Conservation (phyloP, 208 protist genomes). For the Trypanosoma vivax region DNA sequence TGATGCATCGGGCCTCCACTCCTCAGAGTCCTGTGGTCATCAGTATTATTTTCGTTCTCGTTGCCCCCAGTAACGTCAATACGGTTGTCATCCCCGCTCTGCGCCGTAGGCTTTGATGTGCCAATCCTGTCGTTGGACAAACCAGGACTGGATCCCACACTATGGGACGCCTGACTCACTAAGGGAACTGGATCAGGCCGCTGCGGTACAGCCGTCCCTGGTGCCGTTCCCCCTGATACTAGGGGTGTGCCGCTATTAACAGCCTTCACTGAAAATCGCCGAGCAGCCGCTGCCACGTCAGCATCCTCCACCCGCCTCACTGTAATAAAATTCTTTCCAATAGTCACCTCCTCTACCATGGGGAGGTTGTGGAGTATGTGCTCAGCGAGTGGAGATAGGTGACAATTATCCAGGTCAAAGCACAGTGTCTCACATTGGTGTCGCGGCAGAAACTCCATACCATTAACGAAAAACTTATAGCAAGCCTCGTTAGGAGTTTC, state of each 20-base stretch:
- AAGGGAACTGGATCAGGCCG: constrained; percentile 23
- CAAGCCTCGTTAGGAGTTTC: constrained; percentile 77
- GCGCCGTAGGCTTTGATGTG: too few relatives aligned
- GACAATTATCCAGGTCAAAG: constrained; percentile 71
- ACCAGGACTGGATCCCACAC: too few relatives aligned
- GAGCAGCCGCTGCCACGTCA: constrained; percentile 50
- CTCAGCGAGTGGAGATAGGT: constrained; percentile 74
- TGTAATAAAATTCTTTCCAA: constrained; percentile 70
- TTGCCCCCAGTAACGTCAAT: neutral
- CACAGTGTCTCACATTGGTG: constrained; percentile 37
- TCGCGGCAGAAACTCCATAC: constrained; percentile 48
- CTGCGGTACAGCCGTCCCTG: constrained; percentile 52
- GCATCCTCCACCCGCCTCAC: constrained; percentile 61
- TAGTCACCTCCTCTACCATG: constrained; percentile 87
- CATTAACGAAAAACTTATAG: constrained; percentile 82
- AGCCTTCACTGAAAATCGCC: constrained; percentile 61
- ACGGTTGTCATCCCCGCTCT: neutral
- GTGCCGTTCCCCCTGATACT: constrained; percentile 22
- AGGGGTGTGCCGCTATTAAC: constrained; percentile 20
- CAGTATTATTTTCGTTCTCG: neutral
- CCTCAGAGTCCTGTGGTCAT: too few relatives aligned
- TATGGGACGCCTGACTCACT: too few relatives aligned
- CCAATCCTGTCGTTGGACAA: too few relatives aligned
- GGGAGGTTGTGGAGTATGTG: constrained; percentile 57
- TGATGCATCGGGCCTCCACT: constrained; percentile 10